Percentiles rank a stretch among this genome's conserved stretches.
phyloP scores from a whole-genome alignment of 306 rosid species.

The Carpinus viminea region DNA sequence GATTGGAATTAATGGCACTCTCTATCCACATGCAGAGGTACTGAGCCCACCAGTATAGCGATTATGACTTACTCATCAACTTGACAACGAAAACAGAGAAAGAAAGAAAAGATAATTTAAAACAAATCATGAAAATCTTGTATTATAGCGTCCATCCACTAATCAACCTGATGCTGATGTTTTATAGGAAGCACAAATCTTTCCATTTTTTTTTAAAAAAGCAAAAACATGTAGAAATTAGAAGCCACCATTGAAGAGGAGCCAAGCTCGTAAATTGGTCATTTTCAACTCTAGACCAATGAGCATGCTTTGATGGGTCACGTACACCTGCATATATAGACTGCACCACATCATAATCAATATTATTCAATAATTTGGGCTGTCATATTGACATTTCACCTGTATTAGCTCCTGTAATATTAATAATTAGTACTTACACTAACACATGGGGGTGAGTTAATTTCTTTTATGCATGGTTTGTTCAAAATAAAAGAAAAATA shows the following conservation, averaged over 20 bases:
- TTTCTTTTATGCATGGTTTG: background rate
- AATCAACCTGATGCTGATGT: background rate
- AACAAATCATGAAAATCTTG: background rate
- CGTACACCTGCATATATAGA: background rate
- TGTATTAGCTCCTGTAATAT: background rate
- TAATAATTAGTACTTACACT: background rate
- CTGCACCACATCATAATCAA: background rate
- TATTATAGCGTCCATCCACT: background rate
- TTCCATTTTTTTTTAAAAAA: too few relatives aligned
- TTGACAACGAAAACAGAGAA: constrained; percentile 11
- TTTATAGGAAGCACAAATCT: background rate
- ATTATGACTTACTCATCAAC: background rate
- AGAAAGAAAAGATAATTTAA: background rate
- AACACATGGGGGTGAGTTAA: background rate
- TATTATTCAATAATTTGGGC: constrained; percentile 10
- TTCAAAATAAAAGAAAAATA: background rate
- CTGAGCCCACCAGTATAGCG: too few relatives aligned
- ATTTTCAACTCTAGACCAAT: background rate
- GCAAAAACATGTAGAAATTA: background rate
- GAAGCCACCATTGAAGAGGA: background rate
- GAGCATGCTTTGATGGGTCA: background rate
- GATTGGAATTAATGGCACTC: too few relatives aligned
- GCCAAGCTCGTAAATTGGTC: background rate
- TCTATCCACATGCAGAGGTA: too few relatives aligned
- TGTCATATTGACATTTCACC: constrained; percentile 5